Evolutionary conservation across 2,329 filamentous ascomycete species (phyloP).

Genomic region (Scedosporium minutisporum): DNA sequence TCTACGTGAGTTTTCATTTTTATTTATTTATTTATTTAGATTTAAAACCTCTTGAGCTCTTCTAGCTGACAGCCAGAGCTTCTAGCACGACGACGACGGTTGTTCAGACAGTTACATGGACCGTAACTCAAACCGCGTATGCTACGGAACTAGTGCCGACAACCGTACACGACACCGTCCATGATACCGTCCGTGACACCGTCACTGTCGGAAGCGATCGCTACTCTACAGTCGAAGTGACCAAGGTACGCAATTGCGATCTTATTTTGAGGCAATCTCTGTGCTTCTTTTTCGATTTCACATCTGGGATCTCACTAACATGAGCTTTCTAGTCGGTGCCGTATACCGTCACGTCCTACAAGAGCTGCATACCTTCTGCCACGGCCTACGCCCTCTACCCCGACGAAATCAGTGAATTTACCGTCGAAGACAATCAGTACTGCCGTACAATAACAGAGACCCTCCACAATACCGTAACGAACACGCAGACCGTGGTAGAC

Average conservation of each 20-base stretch:
- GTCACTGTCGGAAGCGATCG: slow-evolving; percentile 8
- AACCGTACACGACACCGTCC: slow-evolving; percentile 11
- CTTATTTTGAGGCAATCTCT: not conserved
- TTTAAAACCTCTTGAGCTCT: not conserved
- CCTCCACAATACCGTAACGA: slow-evolving; percentile 9
- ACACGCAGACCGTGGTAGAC: slow-evolving; percentile 11
- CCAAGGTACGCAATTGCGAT: not conserved
- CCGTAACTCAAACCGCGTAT: not conserved
- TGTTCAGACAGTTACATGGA: not conserved
- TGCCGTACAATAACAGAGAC: slow-evolving; percentile 11
- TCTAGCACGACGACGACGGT: not conserved
- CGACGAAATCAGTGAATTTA: not conserved
- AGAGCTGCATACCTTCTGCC: not conserved
- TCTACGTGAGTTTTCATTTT: not conserved
- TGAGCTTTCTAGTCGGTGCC: not conserved
- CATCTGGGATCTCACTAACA: not conserved
- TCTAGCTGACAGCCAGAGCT: not conserved
- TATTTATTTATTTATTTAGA: not conserved
- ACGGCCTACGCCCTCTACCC: slow-evolving; percentile 7
- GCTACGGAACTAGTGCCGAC: not conserved
- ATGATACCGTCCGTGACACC: slow-evolving; percentile 11
- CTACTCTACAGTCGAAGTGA: not conserved
- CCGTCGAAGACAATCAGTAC: not conserved
- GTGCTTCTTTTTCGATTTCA: not conserved
- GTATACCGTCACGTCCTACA: not conserved